A percentile compares a stretch with the other conserved stretches of the same genome.
Conservation (phyloP, 108 stramenopile genomes). For the Seminavis robusta region DNA sequence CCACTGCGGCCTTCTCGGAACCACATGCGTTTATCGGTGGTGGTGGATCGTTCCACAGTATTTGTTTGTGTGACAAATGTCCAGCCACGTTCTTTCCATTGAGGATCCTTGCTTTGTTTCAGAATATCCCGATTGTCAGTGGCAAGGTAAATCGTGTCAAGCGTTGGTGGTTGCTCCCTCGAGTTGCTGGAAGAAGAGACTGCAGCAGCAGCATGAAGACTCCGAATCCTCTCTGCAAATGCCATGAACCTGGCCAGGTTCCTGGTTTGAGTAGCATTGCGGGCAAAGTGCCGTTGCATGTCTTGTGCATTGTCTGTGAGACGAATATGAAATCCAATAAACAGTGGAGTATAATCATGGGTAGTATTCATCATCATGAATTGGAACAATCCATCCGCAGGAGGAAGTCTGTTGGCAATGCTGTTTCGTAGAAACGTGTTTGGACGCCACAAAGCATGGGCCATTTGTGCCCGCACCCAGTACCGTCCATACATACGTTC, state of each 20-base stretch:
- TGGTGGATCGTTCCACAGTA: slow-evolving; percentile 1
- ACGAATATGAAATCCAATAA: slow-evolving; percentile 15
- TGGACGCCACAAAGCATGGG: slow-evolving; percentile 11
- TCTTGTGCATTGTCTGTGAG: slow-evolving; percentile 16
- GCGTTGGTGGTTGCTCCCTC: too few species aligned
- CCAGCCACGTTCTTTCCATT: too few species aligned
- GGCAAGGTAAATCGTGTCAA: too few species aligned
- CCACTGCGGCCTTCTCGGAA: slow-evolving; percentile 1
- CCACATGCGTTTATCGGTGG: slow-evolving; percentile 13
- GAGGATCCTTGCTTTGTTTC: neutral
- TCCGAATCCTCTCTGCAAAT: slow-evolving; percentile 1
- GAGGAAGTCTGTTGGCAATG: neutral
- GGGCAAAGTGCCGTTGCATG: slow-evolving; percentile 12
- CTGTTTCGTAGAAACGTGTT: neutral
- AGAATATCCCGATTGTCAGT: neutral
- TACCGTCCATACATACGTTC: slow-evolving; percentile 17
- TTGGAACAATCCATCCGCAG: too few species aligned
- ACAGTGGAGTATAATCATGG: too few species aligned
- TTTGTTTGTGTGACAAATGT: slow-evolving; percentile 3
- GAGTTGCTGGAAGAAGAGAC: too few species aligned
- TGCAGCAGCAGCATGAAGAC: too few species aligned
- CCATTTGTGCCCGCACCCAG: slow-evolving; percentile 23
- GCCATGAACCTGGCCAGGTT: slow-evolving; percentile 3
- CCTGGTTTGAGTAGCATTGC: slow-evolving; percentile 14
- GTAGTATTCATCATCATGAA: neutral